Percentiles rank a stretch among this genome's conserved stretches.
phyloP scores from a whole-genome alignment of 73 alveolate species.

The Tetrahymena elliotti region DNA sequence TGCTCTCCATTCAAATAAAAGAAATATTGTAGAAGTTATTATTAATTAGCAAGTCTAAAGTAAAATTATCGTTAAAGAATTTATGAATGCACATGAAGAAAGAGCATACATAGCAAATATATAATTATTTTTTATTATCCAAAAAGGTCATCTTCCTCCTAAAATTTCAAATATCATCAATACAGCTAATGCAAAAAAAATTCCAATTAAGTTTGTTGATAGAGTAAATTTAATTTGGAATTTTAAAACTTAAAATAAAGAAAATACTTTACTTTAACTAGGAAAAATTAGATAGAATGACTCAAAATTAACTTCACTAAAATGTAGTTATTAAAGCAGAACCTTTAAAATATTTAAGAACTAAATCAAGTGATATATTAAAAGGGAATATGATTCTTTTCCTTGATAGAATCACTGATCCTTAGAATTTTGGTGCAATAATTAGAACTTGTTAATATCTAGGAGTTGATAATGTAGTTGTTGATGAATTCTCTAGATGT shows the following conservation, averaged over 20 bases:
- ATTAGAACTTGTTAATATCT: slow-evolving; percentile 51
- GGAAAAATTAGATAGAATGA: slow-evolving; percentile 45
- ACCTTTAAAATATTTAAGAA: slow-evolving; percentile 22
- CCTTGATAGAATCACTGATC: slow-evolving; percentile 59
- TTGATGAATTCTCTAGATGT: slow-evolving; percentile 35
- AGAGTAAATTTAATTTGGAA: neutral
- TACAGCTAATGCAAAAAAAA: slow-evolving; percentile 46
- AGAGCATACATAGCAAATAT: no score
- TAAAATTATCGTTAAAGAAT: neutral
- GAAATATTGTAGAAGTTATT: slow-evolving; percentile 44
- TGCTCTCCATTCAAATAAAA: slow-evolving; percentile 48
- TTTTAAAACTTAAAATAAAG: neutral
- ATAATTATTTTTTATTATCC: no score
- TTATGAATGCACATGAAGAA: neutral
- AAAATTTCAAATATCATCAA: slow-evolving; percentile 38
- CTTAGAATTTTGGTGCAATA: slow-evolving; percentile 71
- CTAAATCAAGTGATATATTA: slow-evolving; percentile 12
- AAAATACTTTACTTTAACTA: neutral
- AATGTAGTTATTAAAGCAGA: slow-evolving; percentile 45
- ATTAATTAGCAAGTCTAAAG: slow-evolving; percentile 42
- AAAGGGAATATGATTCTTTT: slow-evolving; percentile 32
- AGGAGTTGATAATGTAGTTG: slow-evolving; percentile 60
- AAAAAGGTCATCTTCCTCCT: slow-evolving; percentile 2
- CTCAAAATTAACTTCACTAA: slow-evolving; percentile 47
- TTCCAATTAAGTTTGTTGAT: slow-evolving; percentile 14